phyloP scores from a whole-genome alignment of 192 early-diverging fungal genomes.

The Kappamyces sp. region DNA sequence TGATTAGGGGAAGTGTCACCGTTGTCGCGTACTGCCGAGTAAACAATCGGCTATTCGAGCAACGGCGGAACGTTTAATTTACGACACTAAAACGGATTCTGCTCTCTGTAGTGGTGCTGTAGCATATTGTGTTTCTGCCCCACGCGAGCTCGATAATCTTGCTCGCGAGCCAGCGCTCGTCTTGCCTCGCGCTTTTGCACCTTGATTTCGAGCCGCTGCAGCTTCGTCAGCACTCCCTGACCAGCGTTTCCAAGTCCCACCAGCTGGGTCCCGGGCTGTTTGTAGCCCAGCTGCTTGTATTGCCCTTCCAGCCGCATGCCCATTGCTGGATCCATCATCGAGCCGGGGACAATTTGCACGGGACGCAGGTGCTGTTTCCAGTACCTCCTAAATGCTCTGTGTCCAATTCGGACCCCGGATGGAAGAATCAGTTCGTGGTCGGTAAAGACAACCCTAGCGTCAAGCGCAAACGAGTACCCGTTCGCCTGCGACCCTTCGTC shows the following conservation, averaged over 20 bases:
- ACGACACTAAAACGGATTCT: constrained; percentile 37
- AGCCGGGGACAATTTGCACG: constrained; percentile 27
- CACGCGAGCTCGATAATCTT: constrained; percentile 34
- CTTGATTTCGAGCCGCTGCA: constrained; percentile 22
- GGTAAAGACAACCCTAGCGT: constrained; percentile 37
- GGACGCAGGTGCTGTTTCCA: constrained; percentile 72
- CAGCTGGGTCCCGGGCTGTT: constrained; percentile 24
- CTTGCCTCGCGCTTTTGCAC: constrained; percentile 27
- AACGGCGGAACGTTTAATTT: neutral
- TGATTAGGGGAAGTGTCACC: too few species aligned
- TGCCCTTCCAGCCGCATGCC: constrained; percentile 73
- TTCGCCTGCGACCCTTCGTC: neutral
- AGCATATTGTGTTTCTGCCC: constrained; percentile 63
- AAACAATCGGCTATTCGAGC: too few species aligned
- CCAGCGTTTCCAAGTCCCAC: constrained; percentile 28
- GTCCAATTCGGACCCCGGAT: constrained; percentile 72
- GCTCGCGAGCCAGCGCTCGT: constrained; percentile 44
- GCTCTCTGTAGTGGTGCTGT: constrained; percentile 78
- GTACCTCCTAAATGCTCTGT: constrained; percentile 72
- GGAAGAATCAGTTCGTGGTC: constrained; percentile 87
- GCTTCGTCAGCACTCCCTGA: constrained; percentile 19
- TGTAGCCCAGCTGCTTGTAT: constrained; percentile 48
- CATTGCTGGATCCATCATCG: constrained; percentile 64
- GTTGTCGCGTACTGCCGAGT: too few species aligned
- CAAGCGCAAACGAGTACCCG: neutral